These are phyloP conservation scores for Aaosphaeria arxii DNA, from an alignment of 2,329 filamentous ascomycete genomes.

Conservation along the genomic window DNA sequence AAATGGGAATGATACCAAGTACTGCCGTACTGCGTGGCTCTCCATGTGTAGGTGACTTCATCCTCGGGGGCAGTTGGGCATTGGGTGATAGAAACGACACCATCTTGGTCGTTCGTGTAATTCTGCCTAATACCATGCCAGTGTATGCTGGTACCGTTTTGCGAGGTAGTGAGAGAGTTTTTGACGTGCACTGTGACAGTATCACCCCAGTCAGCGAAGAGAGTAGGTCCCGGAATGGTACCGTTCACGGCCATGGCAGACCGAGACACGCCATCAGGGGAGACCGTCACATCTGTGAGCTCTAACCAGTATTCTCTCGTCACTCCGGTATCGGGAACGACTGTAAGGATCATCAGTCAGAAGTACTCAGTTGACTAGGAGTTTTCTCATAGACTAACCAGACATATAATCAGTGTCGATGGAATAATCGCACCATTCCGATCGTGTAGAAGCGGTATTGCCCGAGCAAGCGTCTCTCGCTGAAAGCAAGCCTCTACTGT, in stretches of 20 bases:
- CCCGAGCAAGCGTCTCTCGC: conserved; percentile 23
- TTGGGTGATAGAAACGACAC: conserved; percentile 30
- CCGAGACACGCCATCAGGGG: conserved; percentile 54
- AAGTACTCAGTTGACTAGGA: neutral
- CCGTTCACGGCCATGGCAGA: conserved; percentile 40
- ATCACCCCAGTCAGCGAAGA: conserved; percentile 41
- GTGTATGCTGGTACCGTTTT: conserved; percentile 31
- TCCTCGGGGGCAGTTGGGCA: conserved; percentile 24
- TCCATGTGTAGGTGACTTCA: conserved; percentile 31
- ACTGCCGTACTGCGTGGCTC: conserved; percentile 39
- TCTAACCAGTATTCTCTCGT: conserved; percentile 50
- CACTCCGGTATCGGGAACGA: conserved; percentile 52
- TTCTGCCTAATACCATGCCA: conserved; percentile 32
- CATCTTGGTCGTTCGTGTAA: conserved; percentile 28
- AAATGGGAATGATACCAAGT: conserved; percentile 45
- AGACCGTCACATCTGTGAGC: conserved; percentile 40
- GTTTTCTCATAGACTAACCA: neutral
- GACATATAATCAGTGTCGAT: conserved; percentile 53
- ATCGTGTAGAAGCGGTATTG: conserved; percentile 27
- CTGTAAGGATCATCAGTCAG: conserved; percentile 1
- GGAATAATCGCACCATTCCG: conserved; percentile 47
- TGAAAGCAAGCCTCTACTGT: neutral
- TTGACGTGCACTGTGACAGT: conserved; percentile 37
- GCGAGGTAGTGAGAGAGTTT: conserved; percentile 22
- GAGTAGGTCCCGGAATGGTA: conserved; percentile 43